Base-by-base conservation (phyloP, 768 basidiomycete species). In the Phallus indusiatus region DNA sequence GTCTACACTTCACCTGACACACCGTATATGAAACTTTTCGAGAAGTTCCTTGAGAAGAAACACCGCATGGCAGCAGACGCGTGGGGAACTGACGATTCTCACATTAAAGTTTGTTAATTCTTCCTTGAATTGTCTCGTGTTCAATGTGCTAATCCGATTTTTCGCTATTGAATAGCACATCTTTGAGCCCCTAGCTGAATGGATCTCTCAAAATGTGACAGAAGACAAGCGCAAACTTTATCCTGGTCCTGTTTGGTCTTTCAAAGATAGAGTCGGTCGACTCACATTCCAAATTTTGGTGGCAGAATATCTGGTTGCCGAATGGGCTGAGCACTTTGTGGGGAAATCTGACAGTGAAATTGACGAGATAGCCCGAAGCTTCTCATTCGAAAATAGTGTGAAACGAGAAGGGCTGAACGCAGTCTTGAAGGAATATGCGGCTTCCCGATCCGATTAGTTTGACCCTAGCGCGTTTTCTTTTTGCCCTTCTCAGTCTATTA, bases 381-480 rank as follows among this genome's bases (percentile, higher is more conserved):
- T 78, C 67, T 68, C 70, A 61, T 72, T 76, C 48, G 74, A 72
- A 54, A 71, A 76, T 55, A 76, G 75, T 62, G 56, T 66, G 22
- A 71, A 77, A 55, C 54, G 62, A 35, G 64, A 66, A 22, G 64
- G 65, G 16, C 47, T 65, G 56, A 65, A 65, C 49, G 62, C 55
- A 52, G 64, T 62, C n/a, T 57, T 67, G 60, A 63, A 35, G 47
- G 64, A 56, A 10, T 46, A 56, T 56, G 55, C 55, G 34, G 55
- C 55, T 14, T 6, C 46, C 20, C 47, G 55, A 48, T 47, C 20
- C 42, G 42, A 42, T n/a, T 42, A 42, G n/a, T 10, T 42, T n/a
- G 42, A 11, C 7, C 2, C 28, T 7, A 7, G 7, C 28, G 7
- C 28, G 28, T 28, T 28, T 28, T 7, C 28, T 28, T 28, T 28